A percentile compares a stretch with the other conserved stretches of the same genome.
phyloP scores from a whole-genome alignment of 805 yeast species.

The Candida boleticola region DNA sequence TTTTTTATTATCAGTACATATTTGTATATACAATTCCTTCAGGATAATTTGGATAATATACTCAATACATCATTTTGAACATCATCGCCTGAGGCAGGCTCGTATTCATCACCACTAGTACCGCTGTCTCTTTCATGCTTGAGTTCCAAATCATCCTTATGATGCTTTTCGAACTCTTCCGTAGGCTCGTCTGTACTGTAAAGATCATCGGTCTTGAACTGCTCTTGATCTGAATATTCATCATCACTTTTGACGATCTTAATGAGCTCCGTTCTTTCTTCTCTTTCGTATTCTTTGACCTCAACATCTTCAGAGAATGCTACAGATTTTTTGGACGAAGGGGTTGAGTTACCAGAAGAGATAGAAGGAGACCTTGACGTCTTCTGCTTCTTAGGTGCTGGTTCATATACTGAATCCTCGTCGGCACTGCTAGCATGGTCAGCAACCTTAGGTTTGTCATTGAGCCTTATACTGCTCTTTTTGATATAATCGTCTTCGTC shows the following conservation, averaged over 20 bases:
- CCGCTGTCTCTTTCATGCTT: constrained; percentile 25
- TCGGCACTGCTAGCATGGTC: constrained; percentile 12
- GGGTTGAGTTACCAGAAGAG: constrained; percentile 23
- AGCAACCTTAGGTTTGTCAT: constrained; percentile 20
- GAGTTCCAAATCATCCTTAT: constrained; percentile 32
- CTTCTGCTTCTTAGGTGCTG: constrained; percentile 12
- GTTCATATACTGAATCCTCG: constrained; percentile 12
- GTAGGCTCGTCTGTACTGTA: constrained; percentile 13
- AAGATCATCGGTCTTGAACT: constrained; percentile 10
- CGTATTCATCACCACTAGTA: constrained; percentile 11
- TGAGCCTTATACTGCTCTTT: constrained; percentile 22
- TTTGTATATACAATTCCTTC: too few relatives aligned
- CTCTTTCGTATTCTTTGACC: constrained; percentile 40
- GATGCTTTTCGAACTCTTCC: constrained; percentile 20
- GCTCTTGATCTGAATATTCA: constrained; percentile 8
- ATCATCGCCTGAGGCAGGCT: constrained; percentile 2
- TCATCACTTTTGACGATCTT: constrained; percentile 21
- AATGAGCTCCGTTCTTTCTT: constrained; percentile 26
- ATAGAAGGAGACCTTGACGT: constrained; percentile 17
- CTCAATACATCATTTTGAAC: constrained; percentile 25
- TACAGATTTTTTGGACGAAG: constrained; percentile 28
- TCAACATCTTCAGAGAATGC: constrained; percentile 43
- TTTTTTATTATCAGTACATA: too few relatives aligned
- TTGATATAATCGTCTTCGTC: constrained; percentile 2
- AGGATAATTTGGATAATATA: constrained; percentile 31